Conservation (phyloP, 1,284 basidiomycete species). For the Paramarasmius palmivorus region DNA sequence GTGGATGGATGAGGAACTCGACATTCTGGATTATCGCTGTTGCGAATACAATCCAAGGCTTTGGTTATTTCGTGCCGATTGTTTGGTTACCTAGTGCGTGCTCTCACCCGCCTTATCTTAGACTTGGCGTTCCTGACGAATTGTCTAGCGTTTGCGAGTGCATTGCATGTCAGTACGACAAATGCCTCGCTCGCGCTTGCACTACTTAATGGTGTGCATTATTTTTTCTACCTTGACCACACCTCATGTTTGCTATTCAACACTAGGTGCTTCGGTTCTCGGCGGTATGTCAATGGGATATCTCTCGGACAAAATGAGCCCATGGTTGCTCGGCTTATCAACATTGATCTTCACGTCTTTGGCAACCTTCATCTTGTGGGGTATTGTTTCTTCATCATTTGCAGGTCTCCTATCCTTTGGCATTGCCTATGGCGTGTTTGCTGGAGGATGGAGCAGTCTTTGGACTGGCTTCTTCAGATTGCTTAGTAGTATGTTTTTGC, state of each 20-base stretch:
- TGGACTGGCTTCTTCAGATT: constrained; percentile 34
- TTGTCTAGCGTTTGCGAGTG: constrained; percentile 29
- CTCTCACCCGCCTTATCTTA: neutral
- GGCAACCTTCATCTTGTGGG: constrained; percentile 40
- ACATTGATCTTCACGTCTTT: constrained; percentile 30
- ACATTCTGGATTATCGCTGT: constrained; percentile 30
- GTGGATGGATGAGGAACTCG: constrained; percentile 24
- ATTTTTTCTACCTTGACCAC: constrained; percentile 6
- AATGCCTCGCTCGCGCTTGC: constrained; percentile 28
- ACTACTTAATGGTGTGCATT: constrained; percentile 27
- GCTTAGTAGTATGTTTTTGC: constrained; percentile 25
- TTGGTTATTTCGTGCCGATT: constrained; percentile 34
- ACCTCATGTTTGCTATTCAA: constrained; percentile 5
- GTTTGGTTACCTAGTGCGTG: constrained; percentile 35
- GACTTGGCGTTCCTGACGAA: neutral
- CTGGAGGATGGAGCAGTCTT: constrained; percentile 36
- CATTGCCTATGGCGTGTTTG: constrained; percentile 33
- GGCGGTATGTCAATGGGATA: constrained; percentile 33
- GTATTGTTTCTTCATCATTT: constrained; percentile 32
- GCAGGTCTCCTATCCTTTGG: constrained; percentile 34
- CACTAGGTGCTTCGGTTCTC: constrained; percentile 28
- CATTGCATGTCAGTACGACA: constrained; percentile 25
- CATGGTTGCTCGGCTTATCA: constrained; percentile 32
- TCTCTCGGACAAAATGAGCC: constrained; percentile 35
- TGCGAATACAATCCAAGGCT: constrained; percentile 35